Evolutionary conservation across 2,329 filamentous ascomycete genomes (phyloP), one percentile per base, ranked within the genome.

Genomic region (Simplicillium aogashimaense): DNA sequence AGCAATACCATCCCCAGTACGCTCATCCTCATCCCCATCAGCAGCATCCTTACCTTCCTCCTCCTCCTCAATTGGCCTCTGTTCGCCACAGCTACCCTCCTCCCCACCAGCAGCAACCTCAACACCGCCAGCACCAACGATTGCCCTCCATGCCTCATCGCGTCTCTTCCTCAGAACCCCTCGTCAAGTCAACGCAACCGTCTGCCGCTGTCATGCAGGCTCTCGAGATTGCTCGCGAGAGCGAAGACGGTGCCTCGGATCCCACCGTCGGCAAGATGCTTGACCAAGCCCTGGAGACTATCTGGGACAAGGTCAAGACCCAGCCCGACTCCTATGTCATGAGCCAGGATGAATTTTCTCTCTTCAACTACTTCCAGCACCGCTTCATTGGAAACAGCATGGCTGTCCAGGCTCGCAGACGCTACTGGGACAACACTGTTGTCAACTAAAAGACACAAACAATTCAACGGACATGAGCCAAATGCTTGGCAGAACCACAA

Each of bases 341-440:
- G 66, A 78, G 69, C 29, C 69, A 73, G 46, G 78, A 86, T 59
- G 86, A 94, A 62, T 94, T 92, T 53, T 78, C 84, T 40, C 72
- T 94, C 44, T 88, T 94, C 75, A 94, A 92, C 66, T 90, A 82
- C 60, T 90, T 83, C 59, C 81, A 84, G 46, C 62, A 73, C 46
- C 74, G 81, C 9, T 87, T 83, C 54, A 58, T 65, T 25, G 74
- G 75, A 44, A 58, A 72, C 47, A 54, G 63, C 47, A 50, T 64
- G n/a, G 69, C 69, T 32, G 53, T 63, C n/a, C 59, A 56, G 30
- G 74, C 74, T 14, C 63, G 64, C 45, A 66, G 57, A 49, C 60
- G 71, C 43, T 78, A 69, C 55, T 78, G 74, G 74, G 65, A 73
- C 50, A 63, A 67, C 46, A 50, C 55, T 14, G 53, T 54, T 37